phyloP scores from a whole-genome alignment of 202 grass and related monocot genomes.

The Digitaria exilis region DNA sequence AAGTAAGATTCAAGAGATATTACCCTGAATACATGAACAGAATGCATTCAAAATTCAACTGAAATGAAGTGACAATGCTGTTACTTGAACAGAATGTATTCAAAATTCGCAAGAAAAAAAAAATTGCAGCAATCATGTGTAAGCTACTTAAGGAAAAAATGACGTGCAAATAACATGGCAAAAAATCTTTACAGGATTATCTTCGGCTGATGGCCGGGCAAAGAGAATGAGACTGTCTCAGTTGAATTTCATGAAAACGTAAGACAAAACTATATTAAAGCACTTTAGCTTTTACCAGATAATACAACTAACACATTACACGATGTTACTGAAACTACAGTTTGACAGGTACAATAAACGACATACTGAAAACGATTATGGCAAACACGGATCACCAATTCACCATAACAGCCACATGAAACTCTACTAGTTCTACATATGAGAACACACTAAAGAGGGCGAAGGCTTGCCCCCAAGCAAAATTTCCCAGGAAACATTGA shows the following conservation, averaged over 20 bases:
- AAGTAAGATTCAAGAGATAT: background rate
- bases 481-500: conserved; percentile 12
- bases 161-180: background rate
- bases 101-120: background rate
- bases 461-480: conserved; percentile 11
- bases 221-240: background rate
- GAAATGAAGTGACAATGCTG: no score
- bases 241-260: background rate
- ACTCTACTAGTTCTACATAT: conserved; percentile 29
- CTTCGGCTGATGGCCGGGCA: background rate
- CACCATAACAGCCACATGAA: conserved; percentile 15
- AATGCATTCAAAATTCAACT: no score
- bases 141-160: background rate
- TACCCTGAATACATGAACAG: no score
- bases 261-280: background rate
- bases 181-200: background rate
- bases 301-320: conserved; percentile 40
- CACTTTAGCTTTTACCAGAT: background rate
- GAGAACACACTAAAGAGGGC: conserved; percentile 26
- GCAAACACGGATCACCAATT: conserved; percentile 13
- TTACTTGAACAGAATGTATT: no score
- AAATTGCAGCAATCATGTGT: background rate
- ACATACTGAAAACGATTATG: conserved; percentile 6
- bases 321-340: conserved; percentile 33
- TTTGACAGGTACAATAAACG: conserved; percentile 34